Conservation (phyloP, 192 early-diverging fungal genomes). For the Backusella australiensis region DNA sequence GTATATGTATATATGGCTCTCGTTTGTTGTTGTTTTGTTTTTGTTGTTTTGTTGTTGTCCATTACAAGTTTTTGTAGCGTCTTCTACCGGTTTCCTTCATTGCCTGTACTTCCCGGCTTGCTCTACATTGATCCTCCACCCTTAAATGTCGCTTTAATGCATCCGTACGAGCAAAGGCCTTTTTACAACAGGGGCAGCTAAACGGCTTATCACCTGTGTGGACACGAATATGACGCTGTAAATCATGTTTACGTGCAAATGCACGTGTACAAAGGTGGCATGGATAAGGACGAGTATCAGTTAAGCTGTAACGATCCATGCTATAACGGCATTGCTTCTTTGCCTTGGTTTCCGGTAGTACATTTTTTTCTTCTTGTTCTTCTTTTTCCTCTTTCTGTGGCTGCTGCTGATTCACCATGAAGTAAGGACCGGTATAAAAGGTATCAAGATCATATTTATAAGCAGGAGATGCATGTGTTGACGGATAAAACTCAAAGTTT, state of each 20-base stretch:
- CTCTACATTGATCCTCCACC: slow-evolving; percentile 51
- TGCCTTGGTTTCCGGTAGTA: not conserved
- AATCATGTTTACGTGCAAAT: slow-evolving; percentile 80
- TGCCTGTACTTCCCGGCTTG: slow-evolving; percentile 29
- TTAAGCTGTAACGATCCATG: not conserved
- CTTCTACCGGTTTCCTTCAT: slow-evolving; percentile 7
- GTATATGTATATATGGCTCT: not conserved
- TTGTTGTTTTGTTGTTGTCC: not conserved
- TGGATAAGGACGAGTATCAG: slow-evolving; percentile 42
- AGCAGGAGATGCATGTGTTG: not conserved
- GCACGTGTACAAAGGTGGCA: slow-evolving; percentile 62
- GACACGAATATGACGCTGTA: slow-evolving; percentile 66
- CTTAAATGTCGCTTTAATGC: slow-evolving; percentile 69
- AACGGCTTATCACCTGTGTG: slow-evolving; percentile 70
- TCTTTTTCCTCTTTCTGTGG: not conserved
- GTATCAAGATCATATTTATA: slow-evolving; percentile 5
- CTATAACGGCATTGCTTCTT: not conserved
- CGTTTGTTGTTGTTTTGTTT: not conserved
- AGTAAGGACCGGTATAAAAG: not conserved
- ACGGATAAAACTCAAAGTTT: not conserved
- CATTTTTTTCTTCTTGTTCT: not conserved
- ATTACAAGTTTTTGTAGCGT: slow-evolving; percentile 4
- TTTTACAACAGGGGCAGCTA: slow-evolving; percentile 62
- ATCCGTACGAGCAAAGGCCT: slow-evolving; percentile 75
- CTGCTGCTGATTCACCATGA: not conserved